Conservation (phyloP, 2,329 filamentous ascomycete species). For the Colletotrichum horii region DNA sequence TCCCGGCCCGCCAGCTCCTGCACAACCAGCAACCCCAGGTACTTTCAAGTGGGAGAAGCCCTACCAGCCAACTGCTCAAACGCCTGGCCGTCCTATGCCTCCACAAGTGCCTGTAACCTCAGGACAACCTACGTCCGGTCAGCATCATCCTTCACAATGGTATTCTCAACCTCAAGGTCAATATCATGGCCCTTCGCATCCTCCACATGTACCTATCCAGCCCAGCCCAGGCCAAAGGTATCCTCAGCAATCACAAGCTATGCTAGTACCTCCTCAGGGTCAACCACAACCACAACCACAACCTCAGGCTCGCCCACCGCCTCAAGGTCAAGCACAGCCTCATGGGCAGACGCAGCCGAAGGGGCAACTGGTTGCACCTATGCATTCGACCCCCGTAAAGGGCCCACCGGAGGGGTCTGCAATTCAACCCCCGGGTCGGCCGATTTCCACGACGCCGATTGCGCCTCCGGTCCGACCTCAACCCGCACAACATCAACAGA, state of each 20-base stretch:
- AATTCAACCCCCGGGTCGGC: conserved; percentile 28
- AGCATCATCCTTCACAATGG: conserved; percentile 21
- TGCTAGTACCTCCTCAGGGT: conserved; percentile 13
- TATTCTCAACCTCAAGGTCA: conserved; percentile 20
- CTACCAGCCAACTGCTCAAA: conserved; percentile 38
- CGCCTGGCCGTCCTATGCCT: conserved; percentile 24
- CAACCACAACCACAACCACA: conserved; percentile 4
- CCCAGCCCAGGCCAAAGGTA: conserved; percentile 8
- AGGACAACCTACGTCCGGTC: conserved; percentile 15
- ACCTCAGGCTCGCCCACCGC: conserved; percentile 27
- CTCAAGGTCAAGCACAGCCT: conserved; percentile 11
- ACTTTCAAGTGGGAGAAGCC: conserved; percentile 47
- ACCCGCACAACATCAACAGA: conserved; percentile 29
- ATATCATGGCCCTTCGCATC: conserved; percentile 6
- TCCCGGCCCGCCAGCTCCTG: conserved; percentile 29
- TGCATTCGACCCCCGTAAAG: conserved; percentile 36
- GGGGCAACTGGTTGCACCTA: conserved; percentile 38
- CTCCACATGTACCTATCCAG: conserved; percentile 15
- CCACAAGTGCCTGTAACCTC: neutral
- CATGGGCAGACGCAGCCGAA: conserved; percentile 36
- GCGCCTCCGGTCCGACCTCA: conserved; percentile 36
- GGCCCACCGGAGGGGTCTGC: conserved; percentile 5
- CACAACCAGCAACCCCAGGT: conserved; percentile 28
- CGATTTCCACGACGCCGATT: conserved; percentile 37
- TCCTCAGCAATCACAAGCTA: conserved; percentile 22